These are phyloP conservation scores for Vitis hybrid DNA, from an alignment of 177 flowering plant genomes.

Conservation along the genomic window DNA sequence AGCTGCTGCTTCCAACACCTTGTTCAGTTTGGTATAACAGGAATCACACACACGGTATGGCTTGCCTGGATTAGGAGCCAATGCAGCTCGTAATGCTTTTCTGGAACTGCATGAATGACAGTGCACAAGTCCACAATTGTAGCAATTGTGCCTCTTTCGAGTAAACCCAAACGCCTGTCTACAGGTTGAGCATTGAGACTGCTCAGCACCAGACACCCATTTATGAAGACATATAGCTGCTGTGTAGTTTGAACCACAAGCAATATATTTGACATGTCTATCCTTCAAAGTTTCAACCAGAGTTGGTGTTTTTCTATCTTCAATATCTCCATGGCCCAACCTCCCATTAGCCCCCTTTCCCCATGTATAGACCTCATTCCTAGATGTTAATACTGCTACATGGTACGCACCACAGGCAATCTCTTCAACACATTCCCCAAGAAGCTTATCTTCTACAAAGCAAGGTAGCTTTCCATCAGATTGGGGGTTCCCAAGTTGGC, in stretches of 20 bases:
- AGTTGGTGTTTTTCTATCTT: conserved; percentile 80
- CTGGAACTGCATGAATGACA: conserved; percentile 95
- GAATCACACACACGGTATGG: conserved; percentile 94
- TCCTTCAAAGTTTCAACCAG: conserved; percentile 90
- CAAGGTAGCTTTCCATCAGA: conserved; percentile 92
- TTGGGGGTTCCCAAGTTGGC: conserved; percentile 87
- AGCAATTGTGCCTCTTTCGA: conserved; percentile 93
- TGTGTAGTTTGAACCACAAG: conserved; percentile 89
- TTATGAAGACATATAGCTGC: conserved; percentile 91
- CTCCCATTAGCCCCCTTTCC: conserved; percentile 99
- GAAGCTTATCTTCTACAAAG: conserved; percentile 76
- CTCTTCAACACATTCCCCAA: conserved; percentile 74
- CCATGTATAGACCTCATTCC: conserved; percentile 95
- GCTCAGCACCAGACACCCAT: conserved; percentile 96
- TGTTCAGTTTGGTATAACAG: conserved; percentile 70
- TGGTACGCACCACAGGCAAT: conserved; percentile 95
- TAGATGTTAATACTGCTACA: conserved; percentile 79
- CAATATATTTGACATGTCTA: conserved; percentile 83
- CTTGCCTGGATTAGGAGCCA: conserved; percentile 91
- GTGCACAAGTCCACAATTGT: conserved; percentile 95
- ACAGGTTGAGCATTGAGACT: conserved; percentile 90
- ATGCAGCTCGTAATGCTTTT: conserved; percentile 81
- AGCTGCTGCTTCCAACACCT: conserved; percentile 55
- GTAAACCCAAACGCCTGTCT: conserved; percentile 97
- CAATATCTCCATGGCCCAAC: conserved; percentile 92